These are phyloP conservation scores for Saksenaea vasiformis DNA, from an alignment of 371 early-diverging fungal genomes.

Conservation along the genomic window DNA sequence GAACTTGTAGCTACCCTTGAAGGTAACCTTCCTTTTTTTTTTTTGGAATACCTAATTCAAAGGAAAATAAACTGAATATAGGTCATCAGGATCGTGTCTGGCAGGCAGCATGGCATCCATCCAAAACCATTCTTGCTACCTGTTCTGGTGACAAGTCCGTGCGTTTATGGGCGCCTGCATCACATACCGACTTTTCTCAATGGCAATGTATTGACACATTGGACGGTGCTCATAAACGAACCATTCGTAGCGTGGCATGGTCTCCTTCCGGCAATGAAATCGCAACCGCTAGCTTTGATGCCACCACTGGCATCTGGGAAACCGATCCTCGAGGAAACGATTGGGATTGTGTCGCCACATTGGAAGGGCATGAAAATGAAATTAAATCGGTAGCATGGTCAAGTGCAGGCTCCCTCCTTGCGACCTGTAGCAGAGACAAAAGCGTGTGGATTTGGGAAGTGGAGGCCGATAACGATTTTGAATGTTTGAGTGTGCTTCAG, in stretches of 20 bases:
- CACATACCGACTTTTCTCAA: conserved; percentile 37
- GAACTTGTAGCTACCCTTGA: conserved; percentile 43
- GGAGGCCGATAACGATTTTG: conserved; percentile 85
- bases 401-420: conserved; percentile 76
- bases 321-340: conserved; percentile 50
- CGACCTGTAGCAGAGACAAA: conserved; percentile 95
- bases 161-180: conserved; percentile 75
- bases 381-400: conserved; percentile 94
- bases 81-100: conserved; percentile 93
- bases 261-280: conserved; percentile 75
- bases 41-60: neutral
- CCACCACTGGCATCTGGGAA: conserved; percentile 93
- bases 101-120: conserved; percentile 90
- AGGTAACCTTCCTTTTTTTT: conserved; percentile 19
- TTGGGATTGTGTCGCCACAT: conserved; percentile 89
- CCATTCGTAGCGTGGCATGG: conserved; percentile 89
- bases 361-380: conserved; percentile 99
- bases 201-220: conserved; percentile 81
- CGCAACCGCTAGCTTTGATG: conserved; percentile 94
- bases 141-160: conserved; percentile 89
- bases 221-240: conserved; percentile 89
- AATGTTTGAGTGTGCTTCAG: conserved; percentile 91
- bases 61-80: conserved; percentile 14
- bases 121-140: conserved; percentile 71
- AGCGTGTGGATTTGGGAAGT: conserved; percentile 98